These are phyloP conservation scores for Podospora pseudocomata DNA, from an alignment of 495 filamentous ascomycete species.

Conservation along the genomic window DNA sequence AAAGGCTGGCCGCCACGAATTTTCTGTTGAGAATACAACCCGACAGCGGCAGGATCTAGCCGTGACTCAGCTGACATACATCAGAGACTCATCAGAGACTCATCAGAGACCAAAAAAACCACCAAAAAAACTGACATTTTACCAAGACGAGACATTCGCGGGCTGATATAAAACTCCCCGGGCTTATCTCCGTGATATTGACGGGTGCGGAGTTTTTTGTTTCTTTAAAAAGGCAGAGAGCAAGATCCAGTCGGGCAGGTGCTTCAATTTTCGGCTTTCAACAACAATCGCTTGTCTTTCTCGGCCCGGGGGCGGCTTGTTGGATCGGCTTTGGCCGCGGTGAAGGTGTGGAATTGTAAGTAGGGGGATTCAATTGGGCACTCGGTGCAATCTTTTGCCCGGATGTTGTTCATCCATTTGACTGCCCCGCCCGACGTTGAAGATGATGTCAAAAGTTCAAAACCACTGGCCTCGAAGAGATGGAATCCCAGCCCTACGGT, in stretches of 20 bases:
- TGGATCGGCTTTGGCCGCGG: too few relatives aligned
- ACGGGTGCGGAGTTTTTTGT: not conserved
- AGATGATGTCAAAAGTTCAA: not conserved
- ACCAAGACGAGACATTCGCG: conserved; percentile 1
- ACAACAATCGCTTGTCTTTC: not conserved
- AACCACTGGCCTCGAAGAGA: not conserved
- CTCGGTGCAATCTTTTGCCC: too few relatives aligned
- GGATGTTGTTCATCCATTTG: too few relatives aligned
- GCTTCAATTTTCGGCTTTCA: not conserved
- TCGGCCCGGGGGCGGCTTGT: too few relatives aligned
- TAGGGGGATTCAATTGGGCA: too few relatives aligned
- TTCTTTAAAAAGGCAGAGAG: not conserved
- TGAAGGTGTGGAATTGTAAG: too few relatives aligned
- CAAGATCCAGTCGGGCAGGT: not conserved
- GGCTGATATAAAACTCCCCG: not conserved
- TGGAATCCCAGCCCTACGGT: conserved; percentile 18
- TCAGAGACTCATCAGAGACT: not conserved
- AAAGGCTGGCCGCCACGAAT: not conserved
- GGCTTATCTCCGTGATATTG: conserved; percentile 9
- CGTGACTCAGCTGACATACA: not conserved
- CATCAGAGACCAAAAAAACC: too few relatives aligned
- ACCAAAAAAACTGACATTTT: not conserved
- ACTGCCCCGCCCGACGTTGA: too few relatives aligned
- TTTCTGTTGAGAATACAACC: not conserved
- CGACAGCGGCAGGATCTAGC: not conserved